A percentile compares a stretch with the other conserved stretches of the same genome.
These are phyloP conservation scores for Neurospora africana DNA, from an alignment of 495 filamentous ascomycete species.

Conservation along the genomic window DNA sequence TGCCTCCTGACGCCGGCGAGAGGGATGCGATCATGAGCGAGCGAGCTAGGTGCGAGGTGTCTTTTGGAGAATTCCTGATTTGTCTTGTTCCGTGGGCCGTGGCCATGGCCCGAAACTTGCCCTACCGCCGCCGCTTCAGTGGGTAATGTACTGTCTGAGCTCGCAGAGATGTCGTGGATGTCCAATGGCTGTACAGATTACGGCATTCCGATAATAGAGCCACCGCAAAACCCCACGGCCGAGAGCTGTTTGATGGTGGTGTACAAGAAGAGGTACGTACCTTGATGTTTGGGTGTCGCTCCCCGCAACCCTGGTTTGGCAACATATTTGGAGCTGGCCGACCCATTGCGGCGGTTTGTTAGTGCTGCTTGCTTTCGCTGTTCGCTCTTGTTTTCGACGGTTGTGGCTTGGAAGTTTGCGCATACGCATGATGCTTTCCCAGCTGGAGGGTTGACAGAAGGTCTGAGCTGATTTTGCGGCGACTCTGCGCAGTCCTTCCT, in stretches of 20 bases:
- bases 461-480: background rate
- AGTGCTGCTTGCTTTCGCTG: background rate
- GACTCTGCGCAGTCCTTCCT: background rate
- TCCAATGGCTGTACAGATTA: background rate
- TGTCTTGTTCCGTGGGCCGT: background rate
- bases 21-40: background rate
- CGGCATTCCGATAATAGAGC: background rate
- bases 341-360: background rate
- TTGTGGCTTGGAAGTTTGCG: background rate
- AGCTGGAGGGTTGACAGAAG: background rate
- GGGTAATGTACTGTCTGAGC: background rate
- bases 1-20: background rate
- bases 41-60: background rate
- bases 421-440: background rate
- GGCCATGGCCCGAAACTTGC: background rate
- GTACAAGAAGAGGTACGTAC: background rate
- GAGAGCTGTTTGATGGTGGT: background rate
- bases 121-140: background rate
- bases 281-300: background rate
- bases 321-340: background rate
- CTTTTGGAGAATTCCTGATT: background rate
- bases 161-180: background rate
- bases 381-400: background rate
- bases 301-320: background rate
- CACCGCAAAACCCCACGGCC: background rate